These are phyloP conservation scores for Phytophthora sp. DNA, from an alignment of 352 stramenopile species.

Conservation along the genomic window DNA sequence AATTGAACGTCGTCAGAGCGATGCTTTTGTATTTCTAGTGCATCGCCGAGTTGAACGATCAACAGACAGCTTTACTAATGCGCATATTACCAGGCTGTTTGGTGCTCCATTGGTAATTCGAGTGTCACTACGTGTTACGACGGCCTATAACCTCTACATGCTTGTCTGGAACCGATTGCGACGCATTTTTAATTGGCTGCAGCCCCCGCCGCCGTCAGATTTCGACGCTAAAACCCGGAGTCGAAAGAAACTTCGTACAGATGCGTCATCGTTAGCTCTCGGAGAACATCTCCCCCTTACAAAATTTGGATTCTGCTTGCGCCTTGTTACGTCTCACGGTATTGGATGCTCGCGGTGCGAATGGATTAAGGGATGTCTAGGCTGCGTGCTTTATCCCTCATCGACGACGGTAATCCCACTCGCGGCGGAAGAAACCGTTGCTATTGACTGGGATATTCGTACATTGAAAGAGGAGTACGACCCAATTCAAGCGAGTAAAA, in stretches of 20 bases:
- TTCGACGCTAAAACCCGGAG: constrained; percentile 22
- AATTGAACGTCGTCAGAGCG: constrained; percentile 47
- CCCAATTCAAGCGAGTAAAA: constrained; percentile 81
- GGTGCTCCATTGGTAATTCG: constrained; percentile 75
- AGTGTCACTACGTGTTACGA: constrained; percentile 68
- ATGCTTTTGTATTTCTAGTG: constrained; percentile 82
- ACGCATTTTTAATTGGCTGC: constrained; percentile 87
- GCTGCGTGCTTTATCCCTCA: constrained; percentile 80
- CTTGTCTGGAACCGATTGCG: constrained; percentile 78
- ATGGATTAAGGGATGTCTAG: constrained; percentile 88
- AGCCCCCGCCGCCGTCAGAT: constrained; percentile 44
- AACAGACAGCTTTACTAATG: constrained; percentile 81
- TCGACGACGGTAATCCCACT: constrained; percentile 46
- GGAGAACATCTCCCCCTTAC: constrained; percentile 65
- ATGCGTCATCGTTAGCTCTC: constrained; percentile 67
- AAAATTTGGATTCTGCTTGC: constrained; percentile 86
- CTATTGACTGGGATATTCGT: constrained; percentile 91
- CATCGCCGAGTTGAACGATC: constrained; percentile 85
- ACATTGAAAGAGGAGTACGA: constrained; percentile 90
- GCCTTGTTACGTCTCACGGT: constrained; percentile 81
- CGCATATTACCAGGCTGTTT: constrained; percentile 81
- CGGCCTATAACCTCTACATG: constrained; percentile 79
- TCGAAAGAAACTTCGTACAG: constrained; percentile 32
- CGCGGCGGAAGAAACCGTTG: constrained; percentile 79
- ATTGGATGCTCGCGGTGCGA: constrained; percentile 89